phyloP scores from a whole-genome alignment of 116 monocot species.

The Dioscorea cayenensis region DNA sequence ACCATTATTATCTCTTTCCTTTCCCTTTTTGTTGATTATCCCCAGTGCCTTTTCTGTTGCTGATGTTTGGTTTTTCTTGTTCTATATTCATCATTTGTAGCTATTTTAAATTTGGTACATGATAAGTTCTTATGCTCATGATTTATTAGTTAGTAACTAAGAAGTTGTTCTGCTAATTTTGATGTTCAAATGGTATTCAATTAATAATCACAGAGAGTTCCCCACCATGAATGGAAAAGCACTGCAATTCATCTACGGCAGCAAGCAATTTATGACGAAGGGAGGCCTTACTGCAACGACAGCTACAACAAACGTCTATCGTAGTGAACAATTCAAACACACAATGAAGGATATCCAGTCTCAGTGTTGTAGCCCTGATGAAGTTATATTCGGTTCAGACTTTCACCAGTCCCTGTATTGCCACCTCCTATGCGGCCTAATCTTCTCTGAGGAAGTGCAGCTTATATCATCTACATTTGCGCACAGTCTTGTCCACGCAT shows the following conservation, averaged over 20 bases:
- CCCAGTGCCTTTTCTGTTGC: too few species aligned
- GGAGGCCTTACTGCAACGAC: conserved; percentile 61
- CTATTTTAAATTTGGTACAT: too few species aligned
- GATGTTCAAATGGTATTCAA: not conserved
- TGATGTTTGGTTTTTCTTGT: too few species aligned
- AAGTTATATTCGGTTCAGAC: conserved; percentile 59
- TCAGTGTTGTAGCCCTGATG: conserved; percentile 50
- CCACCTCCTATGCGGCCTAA: conserved; percentile 70
- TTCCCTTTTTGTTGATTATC: too few species aligned
- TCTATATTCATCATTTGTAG: too few species aligned
- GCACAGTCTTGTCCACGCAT: conserved; percentile 67
- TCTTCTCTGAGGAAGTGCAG: conserved; percentile 52
- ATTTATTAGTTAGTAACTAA: too few species aligned
- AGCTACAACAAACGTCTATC: conserved; percentile 63
- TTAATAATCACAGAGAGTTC: conserved; percentile 37
- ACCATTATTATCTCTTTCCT: too few species aligned
- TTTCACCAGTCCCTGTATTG: conserved; percentile 71
- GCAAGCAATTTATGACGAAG: conserved; percentile 41
- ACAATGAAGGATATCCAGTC: conserved; percentile 55
- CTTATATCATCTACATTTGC: conserved; percentile 63
- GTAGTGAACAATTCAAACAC: conserved; percentile 27
- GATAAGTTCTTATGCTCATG: too few species aligned
- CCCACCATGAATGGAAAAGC: conserved; percentile 64
- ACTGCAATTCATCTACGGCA: conserved; percentile 65
- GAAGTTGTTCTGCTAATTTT: too few species aligned